Conservation (phyloP, 1,139 yeast genomes). For the Sugiyamaella xylanicola region DNA sequence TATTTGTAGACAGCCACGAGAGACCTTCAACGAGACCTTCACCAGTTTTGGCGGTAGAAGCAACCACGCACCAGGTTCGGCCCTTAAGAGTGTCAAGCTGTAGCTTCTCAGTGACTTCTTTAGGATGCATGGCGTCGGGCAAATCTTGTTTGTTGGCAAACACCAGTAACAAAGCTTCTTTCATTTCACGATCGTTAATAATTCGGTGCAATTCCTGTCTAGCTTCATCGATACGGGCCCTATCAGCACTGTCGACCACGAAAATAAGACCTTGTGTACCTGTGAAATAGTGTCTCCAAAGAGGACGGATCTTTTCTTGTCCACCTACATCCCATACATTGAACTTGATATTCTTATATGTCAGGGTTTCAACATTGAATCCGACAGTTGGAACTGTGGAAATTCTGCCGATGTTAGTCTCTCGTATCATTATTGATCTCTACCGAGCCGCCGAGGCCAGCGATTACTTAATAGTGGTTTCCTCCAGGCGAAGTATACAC, state of each 20-base stretch:
- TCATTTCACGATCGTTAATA: constrained; percentile 76
- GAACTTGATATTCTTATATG: constrained; percentile 82
- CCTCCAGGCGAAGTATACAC: too few relatives aligned
- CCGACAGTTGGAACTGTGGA: constrained; percentile 94
- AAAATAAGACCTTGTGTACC: constrained; percentile 93
- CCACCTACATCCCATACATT: constrained; percentile 99
- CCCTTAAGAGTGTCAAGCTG: constrained; percentile 83
- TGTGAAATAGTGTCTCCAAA: constrained; percentile 94
- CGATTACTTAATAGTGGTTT: too few relatives aligned
- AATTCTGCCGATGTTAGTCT: constrained; percentile 42
- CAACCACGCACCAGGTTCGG: constrained; percentile 89
- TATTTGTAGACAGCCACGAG: constrained; percentile 80
- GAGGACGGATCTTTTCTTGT: constrained; percentile 84
- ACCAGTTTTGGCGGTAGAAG: constrained; percentile 89
- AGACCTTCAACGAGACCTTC: constrained; percentile 89
- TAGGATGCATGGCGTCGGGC: constrained; percentile 90
- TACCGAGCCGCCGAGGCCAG: too few relatives aligned
- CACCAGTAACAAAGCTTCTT: constrained; percentile 74
- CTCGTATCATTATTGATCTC: too few relatives aligned
- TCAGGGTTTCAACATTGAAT: constrained; percentile 89
- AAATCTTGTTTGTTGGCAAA: constrained; percentile 90
- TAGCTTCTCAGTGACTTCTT: constrained; percentile 82
- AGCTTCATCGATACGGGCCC: constrained; percentile 71
- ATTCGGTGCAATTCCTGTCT: constrained; percentile 77
- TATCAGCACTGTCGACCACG: constrained; percentile 83